A percentile compares a stretch with the other conserved stretches of the same genome.
phyloP scores from a whole-genome alignment of 371 early-diverging fungal genomes.

The Rhizopus arrhizus region DNA sequence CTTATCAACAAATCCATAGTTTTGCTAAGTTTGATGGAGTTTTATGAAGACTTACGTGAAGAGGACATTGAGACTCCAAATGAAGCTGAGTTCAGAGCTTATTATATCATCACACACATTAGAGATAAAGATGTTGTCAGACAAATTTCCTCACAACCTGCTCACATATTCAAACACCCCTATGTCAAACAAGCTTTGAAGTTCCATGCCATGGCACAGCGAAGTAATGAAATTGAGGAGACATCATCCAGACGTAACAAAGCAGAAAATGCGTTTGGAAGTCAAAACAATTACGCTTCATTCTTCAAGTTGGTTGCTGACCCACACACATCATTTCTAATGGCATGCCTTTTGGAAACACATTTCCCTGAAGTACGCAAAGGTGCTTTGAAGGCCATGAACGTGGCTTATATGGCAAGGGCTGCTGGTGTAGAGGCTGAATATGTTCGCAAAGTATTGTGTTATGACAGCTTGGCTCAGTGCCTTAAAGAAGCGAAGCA shows the following conservation, averaged over 20 bases:
- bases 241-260: slow-evolving; percentile 48
- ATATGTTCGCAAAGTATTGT: slow-evolving; percentile 29
- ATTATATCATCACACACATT: slow-evolving; percentile 75
- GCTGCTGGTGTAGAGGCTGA: slow-evolving; percentile 49
- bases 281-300: slow-evolving; percentile 62
- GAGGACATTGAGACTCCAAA: slow-evolving; percentile 63
- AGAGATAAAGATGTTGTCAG: slow-evolving; percentile 72
- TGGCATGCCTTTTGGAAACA: slow-evolving; percentile 77
- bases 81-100: slow-evolving; percentile 89
- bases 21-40: slow-evolving; percentile 79
- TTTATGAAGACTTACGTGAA: slow-evolving; percentile 75
- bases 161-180: slow-evolving; percentile 54
- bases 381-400: slow-evolving; percentile 76
- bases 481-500: slow-evolving; percentile 30
- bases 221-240: slow-evolving; percentile 56
- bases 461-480: slow-evolving; percentile 37
- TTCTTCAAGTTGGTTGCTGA: slow-evolving; percentile 72
- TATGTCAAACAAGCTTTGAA: slow-evolving; percentile 69
- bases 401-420: slow-evolving; percentile 56
- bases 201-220: slow-evolving; percentile 64
- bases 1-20: slow-evolving; percentile 33
- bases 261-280: slow-evolving; percentile 56
- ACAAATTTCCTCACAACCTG: slow-evolving; percentile 60
- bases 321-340: slow-evolving; percentile 62
- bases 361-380: slow-evolving; percentile 76